These are phyloP conservation scores for Cystoderma amianthinum DNA, from an alignment of 768 basidiomycete species.

Conservation along the genomic window DNA sequence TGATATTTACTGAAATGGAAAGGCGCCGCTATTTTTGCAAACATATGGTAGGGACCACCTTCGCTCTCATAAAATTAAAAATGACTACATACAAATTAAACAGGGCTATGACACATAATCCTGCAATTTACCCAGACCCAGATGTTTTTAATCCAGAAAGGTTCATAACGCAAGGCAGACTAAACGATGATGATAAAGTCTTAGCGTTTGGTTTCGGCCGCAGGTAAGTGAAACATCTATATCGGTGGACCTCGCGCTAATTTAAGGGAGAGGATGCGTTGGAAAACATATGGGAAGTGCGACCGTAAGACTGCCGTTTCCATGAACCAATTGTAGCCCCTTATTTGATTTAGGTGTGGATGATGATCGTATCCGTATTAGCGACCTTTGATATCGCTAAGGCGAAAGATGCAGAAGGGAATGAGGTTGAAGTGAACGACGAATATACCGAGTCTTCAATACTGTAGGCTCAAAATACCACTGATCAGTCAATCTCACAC, in stretches of 20 bases:
- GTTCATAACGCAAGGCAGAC: constrained; percentile 16
- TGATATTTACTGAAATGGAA: background rate
- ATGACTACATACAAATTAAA: background rate
- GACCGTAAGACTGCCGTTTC: constrained; percentile 6
- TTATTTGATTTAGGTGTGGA: constrained; percentile 8
- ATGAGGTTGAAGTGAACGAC: constrained; percentile 5
- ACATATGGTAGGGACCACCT: background rate
- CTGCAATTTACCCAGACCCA: constrained; percentile 21
- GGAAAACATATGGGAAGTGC: constrained; percentile 10
- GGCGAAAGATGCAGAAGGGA: constrained; percentile 7
- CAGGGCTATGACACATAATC: constrained; percentile 26
- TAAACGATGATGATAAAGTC: constrained; percentile 11
- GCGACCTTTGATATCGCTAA: constrained; percentile 12
- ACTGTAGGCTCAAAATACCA: background rate
- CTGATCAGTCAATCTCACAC: too few species aligned
- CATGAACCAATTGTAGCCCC: background rate
- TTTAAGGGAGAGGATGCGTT: constrained; percentile 8
- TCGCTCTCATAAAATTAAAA: background rate
- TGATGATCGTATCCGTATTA: constrained; percentile 9
- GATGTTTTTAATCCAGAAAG: constrained; percentile 27
- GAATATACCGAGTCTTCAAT: constrained; percentile 7
- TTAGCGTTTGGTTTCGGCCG: constrained; percentile 21
- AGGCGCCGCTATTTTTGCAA: background rate
- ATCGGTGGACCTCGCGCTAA: background rate
- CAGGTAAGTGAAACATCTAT: constrained; percentile 13